Percentiles rank a stretch among this genome's conserved stretches.
Evolutionary conservation across 768 basidiomycete species (phyloP).

Genomic region (Cubamyces sp.): DNA sequence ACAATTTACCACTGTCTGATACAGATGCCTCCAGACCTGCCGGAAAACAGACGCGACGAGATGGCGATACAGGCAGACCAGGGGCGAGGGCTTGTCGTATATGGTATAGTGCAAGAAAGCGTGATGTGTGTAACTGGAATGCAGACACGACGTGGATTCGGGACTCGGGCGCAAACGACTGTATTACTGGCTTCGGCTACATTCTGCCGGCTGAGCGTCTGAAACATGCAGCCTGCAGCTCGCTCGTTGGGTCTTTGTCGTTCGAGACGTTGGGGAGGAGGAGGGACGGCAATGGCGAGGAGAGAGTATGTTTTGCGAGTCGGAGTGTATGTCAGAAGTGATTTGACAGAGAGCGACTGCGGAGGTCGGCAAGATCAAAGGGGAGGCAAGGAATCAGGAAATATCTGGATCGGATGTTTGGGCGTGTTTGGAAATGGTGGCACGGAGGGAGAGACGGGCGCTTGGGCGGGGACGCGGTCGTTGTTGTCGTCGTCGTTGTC

Average conservation of each 20-base stretch:
- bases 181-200: conserved; percentile 9
- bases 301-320: too few species aligned
- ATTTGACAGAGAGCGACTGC: background rate
- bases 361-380: conserved; percentile 7
- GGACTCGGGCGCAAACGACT: background rate
- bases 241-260: too few species aligned
- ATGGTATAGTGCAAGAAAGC: conserved; percentile 7
- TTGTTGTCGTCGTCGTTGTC: conserved; percentile 24
- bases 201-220: conserved; percentile 2
- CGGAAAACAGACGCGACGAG: too few species aligned
- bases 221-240: too few species aligned
- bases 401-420: conserved; percentile 22
- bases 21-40: too few species aligned
- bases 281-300: background rate
- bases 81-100: conserved; percentile 8
- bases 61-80: background rate
- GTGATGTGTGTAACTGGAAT: conserved; percentile 13
- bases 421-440: conserved; percentile 23
- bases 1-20: too few species aligned
- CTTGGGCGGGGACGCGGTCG: background rate
- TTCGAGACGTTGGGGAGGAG: too few species aligned
- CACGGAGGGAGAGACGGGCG: conserved; percentile 16
- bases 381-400: background rate
- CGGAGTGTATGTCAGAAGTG: too few species aligned
- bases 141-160: background rate